Evolutionary conservation across 805 yeast species (phyloP).

Genomic region (Wickerhamiella brachini): DNA sequence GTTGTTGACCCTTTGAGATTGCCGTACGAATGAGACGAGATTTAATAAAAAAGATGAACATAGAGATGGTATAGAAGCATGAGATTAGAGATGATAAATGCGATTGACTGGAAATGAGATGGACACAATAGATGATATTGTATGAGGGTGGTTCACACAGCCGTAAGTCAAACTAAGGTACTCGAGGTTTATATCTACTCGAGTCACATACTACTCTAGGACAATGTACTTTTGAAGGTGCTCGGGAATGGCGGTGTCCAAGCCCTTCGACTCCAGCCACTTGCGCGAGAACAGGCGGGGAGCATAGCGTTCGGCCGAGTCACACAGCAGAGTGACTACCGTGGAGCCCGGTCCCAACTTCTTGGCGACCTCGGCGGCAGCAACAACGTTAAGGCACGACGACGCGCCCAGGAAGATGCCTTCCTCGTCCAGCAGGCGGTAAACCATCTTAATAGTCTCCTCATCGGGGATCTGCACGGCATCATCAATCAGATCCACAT

Average conservation of each 20-base stretch:
- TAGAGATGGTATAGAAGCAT: too few relatives aligned
- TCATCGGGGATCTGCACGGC: slow-evolving; percentile 69
- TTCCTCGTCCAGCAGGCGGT: slow-evolving; percentile 71
- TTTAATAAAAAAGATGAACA: too few relatives aligned
- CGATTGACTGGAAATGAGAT: too few relatives aligned
- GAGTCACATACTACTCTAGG: too few relatives aligned
- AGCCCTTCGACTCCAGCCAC: slow-evolving; percentile 62
- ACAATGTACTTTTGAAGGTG: slow-evolving; percentile 56
- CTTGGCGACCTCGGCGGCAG: slow-evolving; percentile 68
- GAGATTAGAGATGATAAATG: too few relatives aligned
- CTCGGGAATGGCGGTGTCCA: slow-evolving; percentile 51
- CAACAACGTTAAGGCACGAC: slow-evolving; percentile 78
- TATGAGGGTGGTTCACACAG: too few relatives aligned
- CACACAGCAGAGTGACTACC: slow-evolving; percentile 80
- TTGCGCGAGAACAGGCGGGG: slow-evolving; percentile 62
- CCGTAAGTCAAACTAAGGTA: too few relatives aligned
- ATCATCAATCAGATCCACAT: slow-evolving; percentile 61
- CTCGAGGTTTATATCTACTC: too few relatives aligned
- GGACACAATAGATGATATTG: too few relatives aligned
- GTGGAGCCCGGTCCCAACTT: slow-evolving; percentile 61
- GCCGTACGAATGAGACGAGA: too few relatives aligned
- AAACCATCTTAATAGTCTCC: slow-evolving; percentile 72
- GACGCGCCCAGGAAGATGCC: slow-evolving; percentile 88
- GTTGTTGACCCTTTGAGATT: too few relatives aligned
- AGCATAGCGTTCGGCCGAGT: slow-evolving; percentile 80